A percentile compares a stretch with the other conserved stretches of the same genome.
Conservation (phyloP, 805 yeast species). For the Sungouiella blattae region DNA sequence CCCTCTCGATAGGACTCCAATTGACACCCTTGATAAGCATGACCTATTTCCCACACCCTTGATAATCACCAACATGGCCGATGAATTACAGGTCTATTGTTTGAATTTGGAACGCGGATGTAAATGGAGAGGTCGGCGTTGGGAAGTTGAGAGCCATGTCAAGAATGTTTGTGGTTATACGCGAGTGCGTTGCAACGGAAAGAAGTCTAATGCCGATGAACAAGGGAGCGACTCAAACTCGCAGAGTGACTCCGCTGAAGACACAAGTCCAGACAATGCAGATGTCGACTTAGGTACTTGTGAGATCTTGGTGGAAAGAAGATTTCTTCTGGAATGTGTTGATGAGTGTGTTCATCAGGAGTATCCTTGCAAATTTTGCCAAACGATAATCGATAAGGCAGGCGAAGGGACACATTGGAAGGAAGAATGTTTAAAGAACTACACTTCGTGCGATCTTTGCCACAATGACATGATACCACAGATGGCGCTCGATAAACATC, state of each 20-base stretch:
- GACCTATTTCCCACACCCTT: slow-evolving; percentile 50
- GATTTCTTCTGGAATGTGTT: slow-evolving; percentile 13
- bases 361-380: slow-evolving; percentile 38
- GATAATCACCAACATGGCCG: slow-evolving; percentile 54
- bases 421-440: slow-evolving; percentile 37
- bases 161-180: slow-evolving; percentile 31
- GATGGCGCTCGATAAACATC: slow-evolving; percentile 38
- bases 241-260: no score
- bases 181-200: slow-evolving; percentile 32
- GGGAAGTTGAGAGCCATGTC: slow-evolving; percentile 55
- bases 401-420: slow-evolving; percentile 33
- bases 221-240: no score
- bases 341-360: slow-evolving; percentile 37
- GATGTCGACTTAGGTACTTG: no score
- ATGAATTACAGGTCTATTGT: slow-evolving; percentile 58
- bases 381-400: slow-evolving; percentile 22
- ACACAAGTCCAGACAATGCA: no score
- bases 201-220: slow-evolving; percentile 10
- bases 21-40: slow-evolving; percentile 29
- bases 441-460: slow-evolving; percentile 39
- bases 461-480: slow-evolving; percentile 39
- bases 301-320: slow-evolving; percentile 21
- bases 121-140: slow-evolving; percentile 51
- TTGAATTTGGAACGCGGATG: slow-evolving; percentile 54
- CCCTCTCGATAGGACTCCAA: slow-evolving; percentile 58